Percentiles rank a stretch among this genome's conserved stretches.
phyloP scores from a whole-genome alignment of 108 stramenopile genomes.

The Schizochytrium sp. region DNA sequence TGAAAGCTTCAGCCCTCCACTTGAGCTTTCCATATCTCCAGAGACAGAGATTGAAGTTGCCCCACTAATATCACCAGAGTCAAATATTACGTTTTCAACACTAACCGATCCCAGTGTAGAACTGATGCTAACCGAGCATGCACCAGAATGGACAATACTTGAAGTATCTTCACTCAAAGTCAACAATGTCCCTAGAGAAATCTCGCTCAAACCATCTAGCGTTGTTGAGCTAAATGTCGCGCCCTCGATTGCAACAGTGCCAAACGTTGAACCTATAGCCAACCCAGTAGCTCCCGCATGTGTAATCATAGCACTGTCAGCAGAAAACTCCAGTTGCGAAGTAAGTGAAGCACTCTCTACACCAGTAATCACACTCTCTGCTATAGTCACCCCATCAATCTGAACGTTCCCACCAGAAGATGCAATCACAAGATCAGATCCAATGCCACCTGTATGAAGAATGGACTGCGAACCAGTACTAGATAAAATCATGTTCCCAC shows the following conservation, averaged over 20 bases:
- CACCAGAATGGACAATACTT: background rate
- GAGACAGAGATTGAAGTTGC: background rate
- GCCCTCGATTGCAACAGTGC: background rate
- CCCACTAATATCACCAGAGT: background rate
- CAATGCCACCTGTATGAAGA: background rate
- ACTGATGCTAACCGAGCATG: background rate
- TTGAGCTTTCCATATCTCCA: background rate
- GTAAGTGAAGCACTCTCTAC: background rate
- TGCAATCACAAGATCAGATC: background rate
- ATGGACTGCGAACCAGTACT: background rate
- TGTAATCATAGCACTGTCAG: background rate
- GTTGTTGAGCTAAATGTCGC: background rate
- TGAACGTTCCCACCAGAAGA: background rate
- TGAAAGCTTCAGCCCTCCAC: background rate
- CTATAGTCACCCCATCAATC: background rate
- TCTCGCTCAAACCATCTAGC: background rate
- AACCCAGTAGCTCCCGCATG: background rate
- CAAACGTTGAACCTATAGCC: background rate
- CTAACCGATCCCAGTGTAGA: background rate
- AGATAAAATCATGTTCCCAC: background rate
- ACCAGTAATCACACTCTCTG: background rate
- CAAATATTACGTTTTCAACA: conserved; percentile 47
- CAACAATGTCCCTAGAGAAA: background rate
- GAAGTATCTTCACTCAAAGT: background rate
- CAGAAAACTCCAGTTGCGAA: background rate